Evolutionary conservation across 2,329 filamentous ascomycete genomes (phyloP), one percentile per base, ranked within the genome.

Genomic region (Alternaria atra): DNA sequence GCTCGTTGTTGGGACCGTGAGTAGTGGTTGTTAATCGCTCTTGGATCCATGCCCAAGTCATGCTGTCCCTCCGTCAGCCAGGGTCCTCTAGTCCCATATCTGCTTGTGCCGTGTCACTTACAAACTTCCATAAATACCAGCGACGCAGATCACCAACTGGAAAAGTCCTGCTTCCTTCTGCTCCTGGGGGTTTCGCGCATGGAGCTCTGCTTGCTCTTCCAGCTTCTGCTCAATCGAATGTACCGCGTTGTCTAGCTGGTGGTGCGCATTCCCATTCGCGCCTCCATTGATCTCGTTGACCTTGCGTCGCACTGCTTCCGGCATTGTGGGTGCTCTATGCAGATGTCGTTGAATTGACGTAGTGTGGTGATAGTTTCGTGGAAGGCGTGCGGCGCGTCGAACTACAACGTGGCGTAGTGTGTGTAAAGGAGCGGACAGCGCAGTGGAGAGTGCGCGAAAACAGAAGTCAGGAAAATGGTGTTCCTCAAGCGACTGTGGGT

Each of bases 81-180:
- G 27, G 13, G 10, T 50, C 5, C 47, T n/a, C 39, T 7, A 40
- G 35, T 35, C 17, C 30, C 15, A 13, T 10, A 29, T 7, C 20
- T 13, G n/a, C 1, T 17, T 51, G 9, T 9, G 34, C 37, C 42
- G 5, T 29, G 3, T 7, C 6, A 69, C 80, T 62, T 87, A 97
- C 94, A 99, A 99, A 35, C 94, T 97, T 35, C 91, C 93, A 79
- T 99, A 99, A 71, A 99, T 99, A 61, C 95, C 95, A 6, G 89
- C 89, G n/a, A 97, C 93, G 67, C 94, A 94, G 63, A 97, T 87
- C 50, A 94, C 80, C 57, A 97, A 86, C 79, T 97, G 91, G 72
- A 91, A 75, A 30, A 92, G 77, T 5, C 92, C 91, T 8, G 90
- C 72, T 63, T 79, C 70, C 60, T 73, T 78, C 65, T 77, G 73